phyloP scores from a whole-genome alignment of 345 rosid genomes.

The Hypericum androsaemum region DNA sequence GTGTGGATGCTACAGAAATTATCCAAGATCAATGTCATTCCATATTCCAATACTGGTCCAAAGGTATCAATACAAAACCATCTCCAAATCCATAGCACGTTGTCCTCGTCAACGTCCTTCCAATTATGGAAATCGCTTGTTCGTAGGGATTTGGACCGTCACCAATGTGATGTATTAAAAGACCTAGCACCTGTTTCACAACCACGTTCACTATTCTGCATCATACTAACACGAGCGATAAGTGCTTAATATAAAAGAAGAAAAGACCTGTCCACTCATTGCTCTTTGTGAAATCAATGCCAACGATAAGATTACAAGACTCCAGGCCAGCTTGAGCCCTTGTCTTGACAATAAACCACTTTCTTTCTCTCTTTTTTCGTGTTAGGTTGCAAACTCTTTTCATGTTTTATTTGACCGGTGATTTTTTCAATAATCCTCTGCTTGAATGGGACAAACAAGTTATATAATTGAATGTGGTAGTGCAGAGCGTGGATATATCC shows the following conservation, averaged over 20 bases:
- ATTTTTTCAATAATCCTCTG: no score
- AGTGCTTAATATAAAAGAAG: neutral
- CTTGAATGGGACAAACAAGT: no score
- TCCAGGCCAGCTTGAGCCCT: slow-evolving; percentile 82
- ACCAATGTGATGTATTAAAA: slow-evolving; percentile 4
- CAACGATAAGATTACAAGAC: slow-evolving; percentile 87
- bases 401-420: no score
- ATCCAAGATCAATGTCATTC: neutral
- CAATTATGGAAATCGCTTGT: slow-evolving; percentile 55
- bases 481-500: no score
- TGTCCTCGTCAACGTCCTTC: neutral
- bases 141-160: slow-evolving; percentile 4
- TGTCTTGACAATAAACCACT: no score
- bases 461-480: no score
- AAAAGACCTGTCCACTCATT: slow-evolving; percentile 88
- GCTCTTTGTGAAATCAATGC: slow-evolving; percentile 94
- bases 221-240: slow-evolving; percentile 5
- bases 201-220: slow-evolving; percentile 12
- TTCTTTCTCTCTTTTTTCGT: no score
- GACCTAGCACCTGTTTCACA: slow-evolving; percentile 11
- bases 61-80: slow-evolving; percentile 2
- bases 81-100: slow-evolving; percentile 2
- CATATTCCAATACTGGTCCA: neutral
- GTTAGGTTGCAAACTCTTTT: no score
- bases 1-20: slow-evolving; percentile 2